Evolutionary conservation across 1,139 yeast genomes (phyloP), one percentile per base, ranked within the genome.

Genomic region (Pichia terricola): DNA sequence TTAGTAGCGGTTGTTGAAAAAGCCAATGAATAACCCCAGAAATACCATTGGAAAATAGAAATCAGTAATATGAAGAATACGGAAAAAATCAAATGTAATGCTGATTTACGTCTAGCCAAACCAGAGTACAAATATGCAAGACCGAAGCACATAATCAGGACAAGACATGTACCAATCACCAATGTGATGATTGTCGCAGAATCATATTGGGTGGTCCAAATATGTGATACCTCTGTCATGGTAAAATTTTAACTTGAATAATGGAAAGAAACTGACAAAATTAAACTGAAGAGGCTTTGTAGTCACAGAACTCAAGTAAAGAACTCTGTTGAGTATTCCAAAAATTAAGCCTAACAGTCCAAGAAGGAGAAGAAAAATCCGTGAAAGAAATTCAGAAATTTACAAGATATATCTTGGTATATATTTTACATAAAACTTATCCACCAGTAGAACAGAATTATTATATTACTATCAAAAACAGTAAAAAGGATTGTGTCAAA

Each of bases 21-120:
- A 3, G 97, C 94, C 40, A 91, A 67, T 0, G 96, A 86, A 61
- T 86, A 91, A 27, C 97, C 97, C 97, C 97, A 91, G 60, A 91
- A 87, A 64, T 88, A 91, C 97, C 97, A 91, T 62, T 87, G 96
- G 59, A 87, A 77, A 44, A 79, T 70, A 3, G 87, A 89, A 5
- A 53, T 44, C 34, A 51, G 40, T 22, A 55, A 45, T 9, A 52
- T 52, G n/a, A 89, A 79, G 53, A 82, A 73, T 16, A 86, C 79
- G 5, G 89, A 76, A 87, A 95, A 88, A 43, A 91, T 81, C 77
- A 88, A 76, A 26, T 94, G 83, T 43, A 89, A 69, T 0, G 97
- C 96, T 30, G 89, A 80, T 64, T 89, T 89, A 58, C 97, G 72
- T 59, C 97, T 72, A 26, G 96, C 94, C 51, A 91, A 71, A 11